Conservation (phyloP, 352 stramenopile genomes). For the Globisporangium spinosum region DNA sequence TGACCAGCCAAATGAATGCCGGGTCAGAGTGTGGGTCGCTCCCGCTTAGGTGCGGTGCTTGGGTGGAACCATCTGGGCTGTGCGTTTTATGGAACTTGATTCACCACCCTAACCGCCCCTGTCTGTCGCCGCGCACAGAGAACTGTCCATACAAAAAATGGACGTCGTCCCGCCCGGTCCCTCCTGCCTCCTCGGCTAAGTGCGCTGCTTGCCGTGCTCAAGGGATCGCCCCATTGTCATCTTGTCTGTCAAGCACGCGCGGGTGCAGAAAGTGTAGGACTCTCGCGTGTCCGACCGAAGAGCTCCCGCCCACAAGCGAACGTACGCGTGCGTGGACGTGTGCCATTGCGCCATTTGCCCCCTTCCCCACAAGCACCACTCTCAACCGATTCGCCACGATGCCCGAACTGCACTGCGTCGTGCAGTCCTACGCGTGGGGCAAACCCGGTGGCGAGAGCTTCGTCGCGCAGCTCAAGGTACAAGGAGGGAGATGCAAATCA, state of each 20-base stretch:
- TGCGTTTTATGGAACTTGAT: constrained; percentile 4
- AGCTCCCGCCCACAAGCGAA: background rate
- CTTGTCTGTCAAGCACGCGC: constrained; percentile 1
- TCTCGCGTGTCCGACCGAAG: background rate
- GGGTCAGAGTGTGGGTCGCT: background rate
- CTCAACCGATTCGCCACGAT: constrained; percentile 23
- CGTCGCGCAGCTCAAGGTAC: constrained; percentile 87
- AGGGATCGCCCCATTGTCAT: constrained; percentile 3
- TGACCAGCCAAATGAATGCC: constrained; percentile 9
- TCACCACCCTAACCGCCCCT: background rate
- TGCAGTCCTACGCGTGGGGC: constrained; percentile 90
- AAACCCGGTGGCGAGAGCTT: constrained; percentile 77
- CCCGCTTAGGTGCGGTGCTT: constrained; percentile 8
- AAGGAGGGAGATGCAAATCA: background rate
- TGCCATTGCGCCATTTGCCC: constrained; percentile 7
- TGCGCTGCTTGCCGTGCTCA: background rate
- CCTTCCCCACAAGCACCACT: background rate
- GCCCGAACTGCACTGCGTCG: constrained; percentile 79
- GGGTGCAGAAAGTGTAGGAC: constrained; percentile 8
- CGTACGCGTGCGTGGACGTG: constrained; percentile 2
- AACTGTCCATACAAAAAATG: background rate
- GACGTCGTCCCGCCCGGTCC: background rate
- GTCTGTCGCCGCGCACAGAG: background rate
- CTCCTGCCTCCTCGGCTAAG: background rate
- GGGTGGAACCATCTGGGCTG: background rate